Evolutionary conservation across 2,329 filamentous ascomycete genomes (phyloP).

Genomic region (Arthrobotrys conoides): DNA sequence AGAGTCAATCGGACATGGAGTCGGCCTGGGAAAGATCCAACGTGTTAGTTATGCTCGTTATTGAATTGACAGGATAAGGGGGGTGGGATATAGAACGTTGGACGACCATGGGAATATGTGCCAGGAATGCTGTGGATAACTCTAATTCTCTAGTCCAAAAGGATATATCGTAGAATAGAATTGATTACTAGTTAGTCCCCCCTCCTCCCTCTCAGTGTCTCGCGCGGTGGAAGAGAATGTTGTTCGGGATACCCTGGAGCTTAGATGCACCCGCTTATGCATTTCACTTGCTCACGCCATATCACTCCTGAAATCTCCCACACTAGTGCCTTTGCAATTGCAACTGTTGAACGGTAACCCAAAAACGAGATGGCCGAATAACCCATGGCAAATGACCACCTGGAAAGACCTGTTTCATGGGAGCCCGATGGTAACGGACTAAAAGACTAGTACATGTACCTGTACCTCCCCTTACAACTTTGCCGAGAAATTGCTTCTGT

Average conservation of each 20-base stretch:
- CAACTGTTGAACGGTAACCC: constrained; percentile 60
- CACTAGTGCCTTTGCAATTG: constrained; percentile 55
- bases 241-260: constrained; percentile 61
- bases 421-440: constrained; percentile 61
- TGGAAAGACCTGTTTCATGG: constrained; percentile 61
- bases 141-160: constrained; percentile 58
- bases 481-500: constrained; percentile 62
- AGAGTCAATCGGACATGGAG: constrained; percentile 57
- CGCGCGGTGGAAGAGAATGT: constrained; percentile 33
- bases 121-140: constrained; percentile 51
- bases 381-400: constrained; percentile 61
- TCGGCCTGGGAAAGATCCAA: constrained; percentile 52
- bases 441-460: constrained; percentile 61
- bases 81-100: constrained; percentile 38
- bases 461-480: constrained; percentile 61
- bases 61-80: constrained; percentile 51
- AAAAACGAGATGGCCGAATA: constrained; percentile 59
- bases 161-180: constrained; percentile 45
- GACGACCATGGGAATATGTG: constrained; percentile 45
- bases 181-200: no score
- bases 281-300: constrained; percentile 61
- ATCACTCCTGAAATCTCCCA: constrained; percentile 61
- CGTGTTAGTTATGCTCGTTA: constrained; percentile 42
- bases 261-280: constrained; percentile 61
- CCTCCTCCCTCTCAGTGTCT: not conserved